Percentiles rank a stretch among this genome's conserved stretches.
phyloP scores from a whole-genome alignment of 108 stramenopile genomes.

The Skeletonema tropicum region DNA sequence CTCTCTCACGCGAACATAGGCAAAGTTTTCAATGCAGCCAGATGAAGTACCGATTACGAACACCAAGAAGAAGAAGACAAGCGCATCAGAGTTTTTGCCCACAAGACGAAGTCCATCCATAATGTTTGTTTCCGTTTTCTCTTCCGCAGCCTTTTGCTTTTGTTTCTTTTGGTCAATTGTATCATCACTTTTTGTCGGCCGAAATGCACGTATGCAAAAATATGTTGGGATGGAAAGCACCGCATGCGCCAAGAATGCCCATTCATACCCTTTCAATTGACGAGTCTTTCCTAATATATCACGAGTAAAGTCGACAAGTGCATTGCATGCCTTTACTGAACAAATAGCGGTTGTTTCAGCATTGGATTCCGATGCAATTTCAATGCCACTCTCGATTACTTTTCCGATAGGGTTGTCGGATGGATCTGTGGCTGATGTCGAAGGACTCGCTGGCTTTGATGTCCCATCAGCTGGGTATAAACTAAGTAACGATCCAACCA shows the following conservation, averaged over 20 bases:
- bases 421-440: constrained; percentile 7
- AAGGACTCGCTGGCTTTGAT: constrained; percentile 10
- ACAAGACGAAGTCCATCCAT: constrained; percentile 72
- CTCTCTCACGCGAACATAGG: constrained; percentile 92
- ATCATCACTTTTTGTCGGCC: constrained; percentile 43
- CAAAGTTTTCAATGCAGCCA: constrained; percentile 97
- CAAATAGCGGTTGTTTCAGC: constrained; percentile 34
- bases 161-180: constrained; percentile 16
- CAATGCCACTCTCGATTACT: constrained; percentile 37
- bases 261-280: constrained; percentile 70
- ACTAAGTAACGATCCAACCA: constrained; percentile 56
- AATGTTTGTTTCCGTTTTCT: constrained; percentile 53
- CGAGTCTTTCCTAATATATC: constrained; percentile 17
- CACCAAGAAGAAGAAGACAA: constrained; percentile 89
- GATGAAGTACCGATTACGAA: constrained; percentile 88
- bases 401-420: constrained; percentile 23
- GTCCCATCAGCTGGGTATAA: constrained; percentile 18
- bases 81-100: constrained; percentile 82
- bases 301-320: constrained; percentile 39
- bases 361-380: constrained; percentile 33
- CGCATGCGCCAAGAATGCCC: constrained; percentile 75
- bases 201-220: constrained; percentile 71
- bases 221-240: constrained; percentile 72
- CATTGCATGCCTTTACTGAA: constrained; percentile 11
- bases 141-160: constrained; percentile 8